Conservation (phyloP, 2,329 filamentous ascomycete species). For the Trichoderma arundinaceum region DNA sequence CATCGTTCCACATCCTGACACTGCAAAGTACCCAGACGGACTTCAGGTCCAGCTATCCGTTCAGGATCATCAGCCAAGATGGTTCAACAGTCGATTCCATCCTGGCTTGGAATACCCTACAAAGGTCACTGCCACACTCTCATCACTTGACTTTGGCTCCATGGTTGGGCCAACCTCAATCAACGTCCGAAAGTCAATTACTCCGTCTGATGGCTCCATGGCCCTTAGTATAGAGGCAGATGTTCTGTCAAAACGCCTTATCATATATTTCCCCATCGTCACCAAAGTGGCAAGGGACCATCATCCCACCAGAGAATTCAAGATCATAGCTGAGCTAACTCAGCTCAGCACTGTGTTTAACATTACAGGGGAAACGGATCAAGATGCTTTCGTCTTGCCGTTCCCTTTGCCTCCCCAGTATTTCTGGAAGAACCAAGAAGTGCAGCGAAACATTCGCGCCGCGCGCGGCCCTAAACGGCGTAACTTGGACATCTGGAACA, state of each 20-base stretch:
- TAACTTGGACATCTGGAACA: slow-evolving; percentile 53
- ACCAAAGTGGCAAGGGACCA: slow-evolving; percentile 27
- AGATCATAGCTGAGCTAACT: slow-evolving; percentile 52
- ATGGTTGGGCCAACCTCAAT: slow-evolving; percentile 60
- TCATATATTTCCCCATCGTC: slow-evolving; percentile 42
- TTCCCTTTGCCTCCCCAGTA: slow-evolving; percentile 57
- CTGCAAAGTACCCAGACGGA: slow-evolving; percentile 33
- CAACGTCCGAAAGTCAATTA: slow-evolving; percentile 60
- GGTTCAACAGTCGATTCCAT: neutral
- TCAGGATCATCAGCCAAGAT: neutral
- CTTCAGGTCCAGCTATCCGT: slow-evolving; percentile 34
- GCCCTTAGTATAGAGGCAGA: slow-evolving; percentile 43
- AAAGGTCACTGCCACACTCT: slow-evolving; percentile 50
- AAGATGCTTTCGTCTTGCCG: slow-evolving; percentile 50
- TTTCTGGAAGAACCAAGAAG: slow-evolving; percentile 48
- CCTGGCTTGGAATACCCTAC: slow-evolving; percentile 37
- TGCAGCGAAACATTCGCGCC: slow-evolving; percentile 43
- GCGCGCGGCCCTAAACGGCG: slow-evolving; percentile 46
- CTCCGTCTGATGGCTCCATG: neutral
- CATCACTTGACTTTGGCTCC: slow-evolving; percentile 66
- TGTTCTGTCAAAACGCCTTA: slow-evolving; percentile 40
- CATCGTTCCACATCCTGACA: slow-evolving; percentile 38
- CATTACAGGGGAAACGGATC: slow-evolving; percentile 40
- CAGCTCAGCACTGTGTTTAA: slow-evolving; percentile 54
- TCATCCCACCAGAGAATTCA: slow-evolving; percentile 43